Evolutionary conservation across 176 grass and related monocot species (phyloP).

Genomic region (Thalia dealbata): DNA sequence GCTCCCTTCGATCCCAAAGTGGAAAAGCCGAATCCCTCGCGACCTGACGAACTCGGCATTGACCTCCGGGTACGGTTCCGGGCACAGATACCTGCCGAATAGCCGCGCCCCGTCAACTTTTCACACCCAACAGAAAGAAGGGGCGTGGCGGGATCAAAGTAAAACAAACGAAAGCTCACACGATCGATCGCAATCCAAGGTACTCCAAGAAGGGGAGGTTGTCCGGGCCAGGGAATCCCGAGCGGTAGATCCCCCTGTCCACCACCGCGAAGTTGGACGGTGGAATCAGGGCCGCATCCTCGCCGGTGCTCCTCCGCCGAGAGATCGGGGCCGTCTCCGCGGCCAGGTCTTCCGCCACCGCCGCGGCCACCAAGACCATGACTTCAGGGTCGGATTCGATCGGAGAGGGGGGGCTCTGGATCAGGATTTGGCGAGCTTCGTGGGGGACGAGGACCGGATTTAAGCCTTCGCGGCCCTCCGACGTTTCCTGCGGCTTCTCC

Average conservation of each 20-base stretch:
- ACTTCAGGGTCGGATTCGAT: not conserved
- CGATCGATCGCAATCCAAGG: constrained; percentile 13
- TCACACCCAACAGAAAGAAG: no score
- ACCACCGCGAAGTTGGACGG: constrained; percentile 22
- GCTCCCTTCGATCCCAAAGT: constrained; percentile 26
- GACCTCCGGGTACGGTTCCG: constrained; percentile 19
- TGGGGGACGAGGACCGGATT: not conserved
- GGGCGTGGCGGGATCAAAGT: not conserved
- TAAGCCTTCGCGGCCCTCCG: not conserved
- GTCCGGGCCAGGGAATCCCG: constrained; percentile 8
- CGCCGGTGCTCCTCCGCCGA: not conserved
- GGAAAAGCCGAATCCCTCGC: constrained; percentile 19
- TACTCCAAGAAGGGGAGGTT: constrained; percentile 17
- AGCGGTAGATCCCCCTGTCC: constrained; percentile 17
- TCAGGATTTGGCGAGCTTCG: not conserved
- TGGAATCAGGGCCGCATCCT: not conserved
- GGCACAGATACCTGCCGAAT: constrained; percentile 20
- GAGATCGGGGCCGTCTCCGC: not conserved
- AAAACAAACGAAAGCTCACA: constrained; percentile 15
- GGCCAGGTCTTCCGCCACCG: no score
- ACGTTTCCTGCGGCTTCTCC: not conserved
- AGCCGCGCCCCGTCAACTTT: not conserved
- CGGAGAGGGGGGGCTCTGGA: not conserved
- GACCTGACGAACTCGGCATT: constrained; percentile 24
- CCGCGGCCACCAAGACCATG: not conserved